phyloP scores from a whole-genome alignment of 83 land plant species.

The Isoetes engelmannii region DNA sequence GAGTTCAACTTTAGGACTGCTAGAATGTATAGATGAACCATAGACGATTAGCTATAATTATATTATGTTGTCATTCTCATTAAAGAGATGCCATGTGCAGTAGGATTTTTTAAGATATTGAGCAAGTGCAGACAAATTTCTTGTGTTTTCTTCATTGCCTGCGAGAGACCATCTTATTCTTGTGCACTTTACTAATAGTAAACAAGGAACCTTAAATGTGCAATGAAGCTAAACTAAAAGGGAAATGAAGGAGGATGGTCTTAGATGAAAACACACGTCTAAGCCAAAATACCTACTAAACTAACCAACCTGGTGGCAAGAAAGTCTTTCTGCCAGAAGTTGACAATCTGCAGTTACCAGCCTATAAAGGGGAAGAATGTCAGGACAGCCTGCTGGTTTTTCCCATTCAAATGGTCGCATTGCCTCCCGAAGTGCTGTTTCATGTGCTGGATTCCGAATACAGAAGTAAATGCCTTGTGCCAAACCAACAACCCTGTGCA shows the following conservation, averaged over 20 bases:
- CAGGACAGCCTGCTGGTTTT: conserved; percentile 32
- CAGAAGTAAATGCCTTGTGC: conserved; percentile 71
- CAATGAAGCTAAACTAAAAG: too few species aligned
- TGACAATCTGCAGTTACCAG: conserved; percentile 25
- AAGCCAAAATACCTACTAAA: neutral
- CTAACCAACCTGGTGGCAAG: conserved; percentile 33
- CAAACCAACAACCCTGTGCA: conserved; percentile 70
- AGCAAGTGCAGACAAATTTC: neutral
- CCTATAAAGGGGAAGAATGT: conserved; percentile 23
- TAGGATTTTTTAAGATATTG: too few species aligned
- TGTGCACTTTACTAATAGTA: neutral
- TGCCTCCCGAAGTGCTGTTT: conserved; percentile 39
- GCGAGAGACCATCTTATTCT: neutral
- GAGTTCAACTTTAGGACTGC: too few species aligned
- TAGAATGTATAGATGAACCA: too few species aligned
- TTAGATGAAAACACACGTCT: neutral
- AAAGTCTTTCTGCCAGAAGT: conserved; percentile 24
- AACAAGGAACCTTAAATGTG: neutral
- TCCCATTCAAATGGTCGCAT: conserved; percentile 35
- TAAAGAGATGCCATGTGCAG: too few species aligned
- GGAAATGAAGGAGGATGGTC: neutral
- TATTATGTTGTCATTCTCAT: too few species aligned
- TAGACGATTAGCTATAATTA: too few species aligned
- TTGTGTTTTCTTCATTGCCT: neutral
- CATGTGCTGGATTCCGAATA: conserved; percentile 72